Evolutionary conservation across 371 early-diverging fungal genomes (phyloP).

Genomic region (Mortierella sp.): DNA sequence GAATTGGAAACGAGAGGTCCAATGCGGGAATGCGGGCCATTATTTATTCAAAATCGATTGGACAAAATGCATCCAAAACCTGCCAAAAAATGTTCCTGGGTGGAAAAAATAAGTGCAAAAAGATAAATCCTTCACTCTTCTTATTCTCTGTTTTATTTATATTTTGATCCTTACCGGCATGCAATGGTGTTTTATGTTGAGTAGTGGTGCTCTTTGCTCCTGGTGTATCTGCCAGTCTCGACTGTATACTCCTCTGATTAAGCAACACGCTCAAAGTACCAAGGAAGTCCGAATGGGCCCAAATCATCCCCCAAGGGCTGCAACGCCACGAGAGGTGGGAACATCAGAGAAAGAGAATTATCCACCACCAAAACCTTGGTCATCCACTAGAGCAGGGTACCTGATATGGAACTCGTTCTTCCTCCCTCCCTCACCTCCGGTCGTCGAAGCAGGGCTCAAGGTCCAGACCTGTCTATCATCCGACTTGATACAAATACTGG

Average conservation of each 20-base stretch:
- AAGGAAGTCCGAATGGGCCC: background rate
- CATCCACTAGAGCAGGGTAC: background rate
- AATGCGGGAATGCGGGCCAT: background rate
- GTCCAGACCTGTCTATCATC: background rate
- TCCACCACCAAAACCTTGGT: background rate
- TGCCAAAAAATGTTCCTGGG: background rate
- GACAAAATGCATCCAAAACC: background rate
- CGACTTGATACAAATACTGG: background rate
- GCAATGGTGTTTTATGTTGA: background rate
- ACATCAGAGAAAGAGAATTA: background rate
- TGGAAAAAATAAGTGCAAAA: background rate
- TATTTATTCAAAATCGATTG: background rate
- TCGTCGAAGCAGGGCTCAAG: background rate
- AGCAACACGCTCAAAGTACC: conserved; percentile 1
- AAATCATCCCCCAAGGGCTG: background rate
- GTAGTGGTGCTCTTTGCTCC: too few relatives aligned
- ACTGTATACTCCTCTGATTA: background rate
- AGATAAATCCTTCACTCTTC: background rate
- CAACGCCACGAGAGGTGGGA: background rate
- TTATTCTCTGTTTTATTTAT: background rate
- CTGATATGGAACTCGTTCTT: conserved; percentile 3
- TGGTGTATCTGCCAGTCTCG: too few relatives aligned
- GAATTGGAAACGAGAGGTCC: background rate
- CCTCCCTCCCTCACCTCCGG: background rate
- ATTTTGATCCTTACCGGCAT: background rate